Conservation (phyloP, 139 green algal genomes). For the Chlamydomonas incerta region DNA sequence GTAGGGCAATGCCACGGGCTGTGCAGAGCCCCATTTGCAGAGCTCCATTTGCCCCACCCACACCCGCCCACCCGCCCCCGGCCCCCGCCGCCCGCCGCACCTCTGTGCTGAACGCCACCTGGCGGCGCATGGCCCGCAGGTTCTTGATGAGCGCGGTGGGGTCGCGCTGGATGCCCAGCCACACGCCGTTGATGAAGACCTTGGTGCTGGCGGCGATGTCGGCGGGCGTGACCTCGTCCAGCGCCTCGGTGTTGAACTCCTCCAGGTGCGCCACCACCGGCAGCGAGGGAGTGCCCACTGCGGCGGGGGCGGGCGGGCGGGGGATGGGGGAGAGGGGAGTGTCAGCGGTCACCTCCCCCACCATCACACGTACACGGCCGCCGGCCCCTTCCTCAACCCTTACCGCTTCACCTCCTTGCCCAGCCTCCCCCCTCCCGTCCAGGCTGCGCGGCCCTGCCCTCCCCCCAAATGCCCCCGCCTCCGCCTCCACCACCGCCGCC, state of each 20-base stretch:
- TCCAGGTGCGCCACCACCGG: slow-evolving; percentile 86
- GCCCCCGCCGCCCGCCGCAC: not conserved
- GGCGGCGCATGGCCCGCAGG: slow-evolving; percentile 81
- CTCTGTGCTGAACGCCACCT: slow-evolving; percentile 81
- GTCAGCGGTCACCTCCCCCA: too few species aligned
- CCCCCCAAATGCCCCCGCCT: not conserved
- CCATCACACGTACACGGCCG: too few species aligned
- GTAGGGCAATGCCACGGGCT: too few species aligned
- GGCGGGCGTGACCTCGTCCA: slow-evolving; percentile 82
- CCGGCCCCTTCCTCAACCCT: too few species aligned
- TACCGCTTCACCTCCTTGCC: not conserved
- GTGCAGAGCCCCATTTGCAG: too few species aligned
- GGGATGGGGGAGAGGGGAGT: too few species aligned
- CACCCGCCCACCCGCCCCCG: not conserved
- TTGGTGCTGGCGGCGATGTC: slow-evolving; percentile 74
- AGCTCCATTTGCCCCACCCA: slow-evolving; percentile 25
- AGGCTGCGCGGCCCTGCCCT: not conserved
- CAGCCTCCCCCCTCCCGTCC: not conserved
- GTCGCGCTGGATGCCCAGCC: slow-evolving; percentile 90
- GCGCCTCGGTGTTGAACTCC: slow-evolving; percentile 83
- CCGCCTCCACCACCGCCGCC: not conserved
- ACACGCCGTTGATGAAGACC: slow-evolving; percentile 73
- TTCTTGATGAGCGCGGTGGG: slow-evolving; percentile 80
- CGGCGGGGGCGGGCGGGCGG: not conserved
- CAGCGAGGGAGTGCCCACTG: slow-evolving; percentile 72